These are phyloP conservation scores for Apiospora phragmitis DNA, from an alignment of 2,329 filamentous ascomycete genomes.

Conservation along the genomic window DNA sequence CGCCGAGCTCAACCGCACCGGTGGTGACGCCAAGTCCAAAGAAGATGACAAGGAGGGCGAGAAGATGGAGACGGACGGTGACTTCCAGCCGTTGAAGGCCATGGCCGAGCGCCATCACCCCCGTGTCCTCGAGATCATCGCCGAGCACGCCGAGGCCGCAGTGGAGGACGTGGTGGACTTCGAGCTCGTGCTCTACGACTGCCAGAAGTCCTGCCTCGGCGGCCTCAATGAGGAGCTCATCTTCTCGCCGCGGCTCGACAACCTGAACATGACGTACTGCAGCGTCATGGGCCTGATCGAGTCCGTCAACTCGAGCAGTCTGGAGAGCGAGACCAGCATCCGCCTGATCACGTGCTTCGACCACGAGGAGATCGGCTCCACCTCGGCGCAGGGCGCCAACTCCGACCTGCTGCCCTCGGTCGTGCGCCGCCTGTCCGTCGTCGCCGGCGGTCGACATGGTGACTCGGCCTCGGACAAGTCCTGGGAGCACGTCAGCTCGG, in stretches of 20 bases:
- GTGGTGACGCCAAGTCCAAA: slow-evolving; percentile 45
- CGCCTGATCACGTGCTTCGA: slow-evolving; percentile 95
- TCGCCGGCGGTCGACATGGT: slow-evolving; percentile 59
- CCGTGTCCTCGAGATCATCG: slow-evolving; percentile 81
- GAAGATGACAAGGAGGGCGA: slow-evolving; percentile 37
- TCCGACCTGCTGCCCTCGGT: slow-evolving; percentile 89
- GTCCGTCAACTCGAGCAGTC: slow-evolving; percentile 65
- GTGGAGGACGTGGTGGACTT: slow-evolving; percentile 83
- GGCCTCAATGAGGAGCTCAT: slow-evolving; percentile 93
- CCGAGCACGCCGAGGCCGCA: slow-evolving; percentile 71
- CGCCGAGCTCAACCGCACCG: slow-evolving; percentile 81
- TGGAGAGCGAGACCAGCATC: slow-evolving; percentile 78
- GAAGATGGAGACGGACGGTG: slow-evolving; percentile 40
- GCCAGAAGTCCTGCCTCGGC: slow-evolving; percentile 85
- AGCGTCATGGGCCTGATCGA: slow-evolving; percentile 81
- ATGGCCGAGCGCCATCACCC: slow-evolving; percentile 86
- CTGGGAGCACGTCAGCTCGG: slow-evolving; percentile 58
- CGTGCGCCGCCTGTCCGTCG: slow-evolving; percentile 79
- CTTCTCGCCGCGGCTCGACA: slow-evolving; percentile 94
- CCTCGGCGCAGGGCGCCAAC: slow-evolving; percentile 88
- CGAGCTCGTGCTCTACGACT: slow-evolving; percentile 95
- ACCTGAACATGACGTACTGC: slow-evolving; percentile 95
- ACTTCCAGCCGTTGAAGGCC: slow-evolving; percentile 74
- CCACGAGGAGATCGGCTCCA: slow-evolving; percentile 95
- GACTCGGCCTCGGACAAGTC: slow-evolving; percentile 61